A percentile compares a stretch with the other conserved stretches of the same genome.
Conservation (phyloP, 768 basidiomycete genomes). For the Phaeotremella skinneri region DNA sequence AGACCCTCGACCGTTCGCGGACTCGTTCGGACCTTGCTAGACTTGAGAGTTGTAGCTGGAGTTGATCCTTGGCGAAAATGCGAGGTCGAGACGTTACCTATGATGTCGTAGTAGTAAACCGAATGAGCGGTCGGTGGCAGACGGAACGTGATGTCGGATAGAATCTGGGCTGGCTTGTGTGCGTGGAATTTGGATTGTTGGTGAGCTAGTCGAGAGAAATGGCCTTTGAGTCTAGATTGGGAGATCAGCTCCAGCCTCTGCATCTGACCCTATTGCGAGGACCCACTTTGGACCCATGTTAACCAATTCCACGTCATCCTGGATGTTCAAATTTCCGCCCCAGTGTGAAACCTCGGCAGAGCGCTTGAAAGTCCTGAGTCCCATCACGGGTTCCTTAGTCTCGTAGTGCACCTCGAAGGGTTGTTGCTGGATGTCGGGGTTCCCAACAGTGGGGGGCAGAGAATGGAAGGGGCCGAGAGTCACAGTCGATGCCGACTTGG, state of each 20-base stretch:
- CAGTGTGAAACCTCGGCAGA: constrained; percentile 91
- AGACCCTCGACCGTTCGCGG: constrained; percentile 56
- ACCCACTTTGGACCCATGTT: constrained; percentile 89
- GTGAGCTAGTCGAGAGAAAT: constrained; percentile 88
- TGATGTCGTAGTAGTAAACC: constrained; percentile 83
- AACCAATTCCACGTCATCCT: constrained; percentile 79
- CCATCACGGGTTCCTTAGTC: constrained; percentile 76
- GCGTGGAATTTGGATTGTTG: constrained; percentile 71
- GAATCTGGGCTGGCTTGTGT: constrained; percentile 61
- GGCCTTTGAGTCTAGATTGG: constrained; percentile 74
- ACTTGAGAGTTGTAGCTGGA: constrained; percentile 17
- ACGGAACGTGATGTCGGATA: constrained; percentile 70
- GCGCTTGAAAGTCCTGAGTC: constrained; percentile 70
- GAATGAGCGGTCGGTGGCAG: constrained; percentile 79
- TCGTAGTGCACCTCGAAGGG: constrained; percentile 72
- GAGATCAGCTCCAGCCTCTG: background rate
- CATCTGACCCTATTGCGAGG: background rate
- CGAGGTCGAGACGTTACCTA: constrained; percentile 96
- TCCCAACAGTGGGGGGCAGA: constrained; percentile 63
- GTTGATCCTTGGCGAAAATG: constrained; percentile 62
- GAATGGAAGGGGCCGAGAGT: constrained; percentile 86
- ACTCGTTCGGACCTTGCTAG: constrained; percentile 20
- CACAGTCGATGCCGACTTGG: constrained; percentile 73
- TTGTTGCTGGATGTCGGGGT: constrained; percentile 63
- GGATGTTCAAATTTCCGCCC: constrained; percentile 90